Evolutionary conservation across 78 protist species (phyloP).

Genomic region (Dictyostelium capitatum): DNA sequence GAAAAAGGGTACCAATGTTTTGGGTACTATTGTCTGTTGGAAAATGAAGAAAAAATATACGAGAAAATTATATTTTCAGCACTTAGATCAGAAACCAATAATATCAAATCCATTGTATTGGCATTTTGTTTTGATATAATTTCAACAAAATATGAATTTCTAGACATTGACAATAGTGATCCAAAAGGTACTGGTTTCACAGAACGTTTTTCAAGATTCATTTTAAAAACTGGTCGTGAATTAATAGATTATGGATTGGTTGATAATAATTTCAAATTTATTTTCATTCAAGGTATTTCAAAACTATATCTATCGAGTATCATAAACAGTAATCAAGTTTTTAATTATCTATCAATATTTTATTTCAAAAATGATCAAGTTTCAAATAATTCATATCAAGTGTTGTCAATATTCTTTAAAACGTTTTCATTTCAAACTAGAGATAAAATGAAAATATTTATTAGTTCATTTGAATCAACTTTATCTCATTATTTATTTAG

Average conservation of each 20-base stretch:
- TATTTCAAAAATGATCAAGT: slow-evolving; percentile 2
- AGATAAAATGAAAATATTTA: neutral
- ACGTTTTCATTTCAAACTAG: neutral
- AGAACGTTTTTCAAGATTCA: slow-evolving; percentile 4
- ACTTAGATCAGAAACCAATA: neutral
- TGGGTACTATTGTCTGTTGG: neutral
- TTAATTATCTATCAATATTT: neutral
- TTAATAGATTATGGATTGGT: neutral
- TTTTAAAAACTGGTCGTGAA: neutral
- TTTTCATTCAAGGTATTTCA: slow-evolving; percentile 17
- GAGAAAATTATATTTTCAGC: neutral
- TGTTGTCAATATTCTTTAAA: slow-evolving; percentile 9
- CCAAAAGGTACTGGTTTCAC: neutral
- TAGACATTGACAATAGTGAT: neutral
- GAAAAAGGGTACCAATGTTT: neutral
- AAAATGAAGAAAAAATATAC: neutral
- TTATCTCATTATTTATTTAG: neutral
- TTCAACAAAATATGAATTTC: slow-evolving; percentile 3
- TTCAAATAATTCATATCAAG: slow-evolving; percentile 6
- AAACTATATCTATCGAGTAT: neutral
- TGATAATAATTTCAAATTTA: neutral
- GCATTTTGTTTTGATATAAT: slow-evolving; percentile 3
- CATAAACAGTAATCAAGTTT: neutral
- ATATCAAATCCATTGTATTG: neutral
- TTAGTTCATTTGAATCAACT: slow-evolving; percentile 9